Base-by-base conservation (phyloP, 345 rosid species). In the Acer saccharum region DNA sequence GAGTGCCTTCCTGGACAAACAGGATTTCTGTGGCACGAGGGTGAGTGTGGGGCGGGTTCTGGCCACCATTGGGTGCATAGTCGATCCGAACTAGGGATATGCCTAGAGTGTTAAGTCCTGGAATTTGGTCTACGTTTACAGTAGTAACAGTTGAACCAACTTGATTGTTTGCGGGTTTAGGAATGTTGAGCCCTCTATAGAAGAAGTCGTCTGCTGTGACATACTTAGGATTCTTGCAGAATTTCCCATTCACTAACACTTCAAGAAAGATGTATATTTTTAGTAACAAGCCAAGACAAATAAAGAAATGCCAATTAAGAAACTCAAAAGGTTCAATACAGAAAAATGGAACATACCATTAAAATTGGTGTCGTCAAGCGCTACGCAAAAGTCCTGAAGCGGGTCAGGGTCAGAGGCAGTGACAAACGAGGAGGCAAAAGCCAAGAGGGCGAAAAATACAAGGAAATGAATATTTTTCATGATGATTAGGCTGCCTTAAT, bases 21-120 rank as follows among this genome's bases (percentile, higher is more conserved):
- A 84, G 72, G 74, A 84, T 50, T 41, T 84, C 82, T 0, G 76
- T 41, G 50, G 54, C 84, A 5, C 82, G 71, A 21, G 82, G 84
- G 61, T 84, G 80, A 25, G 76, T 75, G 78, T 84, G 84, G 10
- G 84, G 86, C 5, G 86, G 84, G 78, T 75, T 80, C 14, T 25
- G 65, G 9, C 86, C 82, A n/a, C 75, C 72, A 14, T 75, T 1
- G 25, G 84, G 86, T 10, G 76, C 84, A 54, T 29, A 81, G 65
- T 84, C 86, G 3, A 80, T 57, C 4, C 86, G 86, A 46, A 13
- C 86, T 3, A 76, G 1, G 0, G 86, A 81, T 21, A 81, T 71
- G 8, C 78, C 86, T 17, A 81, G 81, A n/a, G 84, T 81, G 82
- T 84, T 81, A 0, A 84, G 86, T 39, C 86, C 84, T 4, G 79